Conservation (phyloP, 2,329 filamentous ascomycete species). For the Cytospora paraplurivora region DNA sequence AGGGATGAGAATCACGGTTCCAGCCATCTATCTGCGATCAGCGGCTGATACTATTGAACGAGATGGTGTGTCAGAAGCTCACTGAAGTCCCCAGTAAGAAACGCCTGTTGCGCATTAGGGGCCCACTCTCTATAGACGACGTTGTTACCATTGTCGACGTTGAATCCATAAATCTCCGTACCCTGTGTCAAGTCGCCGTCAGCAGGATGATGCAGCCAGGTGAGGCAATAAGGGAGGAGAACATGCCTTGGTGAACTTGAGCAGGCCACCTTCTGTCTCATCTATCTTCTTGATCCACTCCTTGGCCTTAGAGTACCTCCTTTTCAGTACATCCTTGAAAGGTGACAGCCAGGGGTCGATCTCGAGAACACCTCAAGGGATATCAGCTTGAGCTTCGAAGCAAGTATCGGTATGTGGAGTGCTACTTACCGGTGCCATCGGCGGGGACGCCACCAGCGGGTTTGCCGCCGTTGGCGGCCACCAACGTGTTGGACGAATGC, state of each 20-base stretch:
- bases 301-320: constrained; percentile 77
- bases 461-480: constrained; percentile 38
- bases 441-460: constrained; percentile 57
- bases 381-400: constrained; percentile 23
- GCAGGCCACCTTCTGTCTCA: constrained; percentile 81
- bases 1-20: constrained; percentile 79
- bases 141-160: constrained; percentile 77
- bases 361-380: constrained; percentile 70
- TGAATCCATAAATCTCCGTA: constrained; percentile 83
- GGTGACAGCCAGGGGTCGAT: constrained; percentile 90
- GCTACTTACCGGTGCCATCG: constrained; percentile 69
- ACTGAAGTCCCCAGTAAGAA: constrained; percentile 95
- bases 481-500: constrained; percentile 49
- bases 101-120: constrained; percentile 81
- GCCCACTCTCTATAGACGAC: constrained; percentile 96
- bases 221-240: not conserved
- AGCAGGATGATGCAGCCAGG: constrained; percentile 5
- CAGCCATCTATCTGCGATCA: constrained; percentile 68
- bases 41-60: constrained; percentile 23
- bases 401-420: constrained; percentile 3
- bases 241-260: constrained; percentile 83
- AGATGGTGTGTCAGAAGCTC: constrained; percentile 37
- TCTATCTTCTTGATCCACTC: constrained; percentile 86
- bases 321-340: constrained; percentile 75
- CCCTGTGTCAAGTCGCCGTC: constrained; percentile 57